A percentile compares a stretch with the other conserved stretches of the same genome.
Evolutionary conservation across 2,329 filamentous ascomycete species (phyloP).

Genomic region (Talaromyces atroroseus): DNA sequence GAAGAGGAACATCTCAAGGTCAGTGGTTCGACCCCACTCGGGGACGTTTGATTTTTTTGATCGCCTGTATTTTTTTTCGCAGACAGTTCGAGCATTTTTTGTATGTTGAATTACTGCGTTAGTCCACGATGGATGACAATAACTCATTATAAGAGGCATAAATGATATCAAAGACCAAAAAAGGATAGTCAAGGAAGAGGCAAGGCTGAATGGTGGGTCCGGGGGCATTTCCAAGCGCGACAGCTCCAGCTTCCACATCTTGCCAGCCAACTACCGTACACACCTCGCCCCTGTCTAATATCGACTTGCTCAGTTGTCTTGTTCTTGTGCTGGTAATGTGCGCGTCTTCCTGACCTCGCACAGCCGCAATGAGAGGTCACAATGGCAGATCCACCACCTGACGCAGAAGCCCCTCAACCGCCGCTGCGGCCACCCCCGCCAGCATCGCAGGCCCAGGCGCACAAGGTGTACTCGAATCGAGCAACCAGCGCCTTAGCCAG

Average conservation of each 20-base stretch:
- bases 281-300: not conserved
- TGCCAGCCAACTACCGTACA: not conserved
- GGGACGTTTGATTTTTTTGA: not conserved
- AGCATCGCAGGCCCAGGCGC: constrained; percentile 21
- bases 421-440: constrained; percentile 11
- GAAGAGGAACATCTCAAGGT: not conserved
- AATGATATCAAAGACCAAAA: no score
- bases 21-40: not conserved
- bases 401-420: constrained; percentile 20
- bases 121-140: no score
- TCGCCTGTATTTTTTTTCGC: not conserved
- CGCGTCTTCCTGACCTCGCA: not conserved
- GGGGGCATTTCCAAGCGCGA: not conserved
- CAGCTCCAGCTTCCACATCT: not conserved
- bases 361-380: constrained; percentile 18
- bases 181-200: no score
- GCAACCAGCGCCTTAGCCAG: constrained; percentile 46
- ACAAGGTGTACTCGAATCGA: constrained; percentile 34
- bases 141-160: no score
- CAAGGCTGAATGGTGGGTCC: not conserved
- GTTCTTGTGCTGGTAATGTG: not conserved
- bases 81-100: no score
- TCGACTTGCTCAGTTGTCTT: not conserved
- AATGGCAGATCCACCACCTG: constrained; percentile 28
- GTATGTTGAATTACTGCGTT: no score